Evolutionary conservation across 2,329 filamentous ascomycete species (phyloP), one percentile per base, ranked within the genome.

Genomic region (Apiospora sp.): DNA sequence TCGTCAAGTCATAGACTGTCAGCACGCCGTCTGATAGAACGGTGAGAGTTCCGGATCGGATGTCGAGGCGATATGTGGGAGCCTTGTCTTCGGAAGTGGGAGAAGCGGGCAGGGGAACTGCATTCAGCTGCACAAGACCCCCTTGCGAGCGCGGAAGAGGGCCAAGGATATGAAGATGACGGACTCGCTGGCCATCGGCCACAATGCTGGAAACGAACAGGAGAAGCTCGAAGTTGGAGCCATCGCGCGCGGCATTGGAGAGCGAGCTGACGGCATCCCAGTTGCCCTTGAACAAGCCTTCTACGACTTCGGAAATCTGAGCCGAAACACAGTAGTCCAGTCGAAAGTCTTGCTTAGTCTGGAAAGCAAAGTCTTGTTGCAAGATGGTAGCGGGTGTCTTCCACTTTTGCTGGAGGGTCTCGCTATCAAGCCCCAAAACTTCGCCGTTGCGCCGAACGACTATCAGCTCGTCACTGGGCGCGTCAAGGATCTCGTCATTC

Each of bases 11-110:
- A 79, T 91, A 93, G 3, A 90, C 88, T 37, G 84, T 86, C 24
- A 95, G 83, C 0, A 79, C 82, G 14, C 86, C 87, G 30, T 85
- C 83, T 19, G 84, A 79, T 1, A 94, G 84, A 77, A 92, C 87
- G 73, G 93, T 86, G 4, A 95, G 82, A 51, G 87, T 86, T 16
- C 92, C 93, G 3, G 90, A 89, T 27, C 88, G 87, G 34, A 90
- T 83, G 75, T 95, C 90, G 1, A 94, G 82, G 43, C 88, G 86
- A 76, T 89, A 92, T 30, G 27, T 70, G 12, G 75, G 77, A 4
- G 79, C 75, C 24, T 75, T 13, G 41, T 46, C 68, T 37, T 64
- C 5, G 46, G 72, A n/a, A 16, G 51, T 68, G 72, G 75, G 19
- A 76, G 73, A 37, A 2, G 74, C 69, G 1, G 73, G 69, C 14